Conservation (phyloP, 208 protist species). For the Leptomonas seymouri region DNA sequence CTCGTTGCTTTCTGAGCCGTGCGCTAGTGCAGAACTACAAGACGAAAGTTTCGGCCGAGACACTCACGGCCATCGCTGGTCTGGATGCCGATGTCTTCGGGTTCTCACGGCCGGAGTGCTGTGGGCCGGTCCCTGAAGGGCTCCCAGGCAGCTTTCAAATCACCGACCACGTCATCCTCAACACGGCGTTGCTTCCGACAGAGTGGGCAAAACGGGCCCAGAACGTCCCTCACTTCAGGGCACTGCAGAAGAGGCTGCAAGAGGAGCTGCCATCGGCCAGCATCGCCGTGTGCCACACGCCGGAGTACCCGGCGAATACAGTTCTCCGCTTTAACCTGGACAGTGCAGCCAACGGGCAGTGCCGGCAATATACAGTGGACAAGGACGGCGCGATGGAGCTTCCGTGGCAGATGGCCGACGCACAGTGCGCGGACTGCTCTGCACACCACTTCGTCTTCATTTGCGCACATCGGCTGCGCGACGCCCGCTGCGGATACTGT, state of each 20-base stretch:
- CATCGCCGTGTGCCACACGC: slow-evolving; percentile 13
- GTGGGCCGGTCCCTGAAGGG: slow-evolving; percentile 3
- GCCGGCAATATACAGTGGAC: neutral
- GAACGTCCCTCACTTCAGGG: slow-evolving; percentile 10
- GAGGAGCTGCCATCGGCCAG: slow-evolving; percentile 8
- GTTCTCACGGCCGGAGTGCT: slow-evolving; percentile 16
- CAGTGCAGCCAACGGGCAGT: neutral
- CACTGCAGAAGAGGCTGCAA: neutral
- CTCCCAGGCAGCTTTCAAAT: slow-evolving; percentile 7
- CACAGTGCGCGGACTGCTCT: slow-evolving; percentile 1
- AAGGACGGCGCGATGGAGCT: neutral
- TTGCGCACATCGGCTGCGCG: slow-evolving; percentile 26
- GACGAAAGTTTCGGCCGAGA: neutral
- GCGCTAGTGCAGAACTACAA: slow-evolving; percentile 9
- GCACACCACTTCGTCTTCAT: slow-evolving; percentile 27
- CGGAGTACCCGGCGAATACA: slow-evolving; percentile 1
- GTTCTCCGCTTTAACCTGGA: slow-evolving; percentile 9
- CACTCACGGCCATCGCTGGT: slow-evolving; percentile 16
- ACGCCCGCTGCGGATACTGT: slow-evolving; percentile 37
- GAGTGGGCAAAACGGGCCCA: slow-evolving; percentile 19
- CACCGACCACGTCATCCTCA: slow-evolving; percentile 20
- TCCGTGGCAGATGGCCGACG: neutral
- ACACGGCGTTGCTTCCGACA: slow-evolving; percentile 10
- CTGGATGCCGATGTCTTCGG: slow-evolving; percentile 20
- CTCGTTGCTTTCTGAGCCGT: neutral